phyloP scores from a whole-genome alignment of 169 alveolate species.

The Pseudocohnilembus persalinus region DNA sequence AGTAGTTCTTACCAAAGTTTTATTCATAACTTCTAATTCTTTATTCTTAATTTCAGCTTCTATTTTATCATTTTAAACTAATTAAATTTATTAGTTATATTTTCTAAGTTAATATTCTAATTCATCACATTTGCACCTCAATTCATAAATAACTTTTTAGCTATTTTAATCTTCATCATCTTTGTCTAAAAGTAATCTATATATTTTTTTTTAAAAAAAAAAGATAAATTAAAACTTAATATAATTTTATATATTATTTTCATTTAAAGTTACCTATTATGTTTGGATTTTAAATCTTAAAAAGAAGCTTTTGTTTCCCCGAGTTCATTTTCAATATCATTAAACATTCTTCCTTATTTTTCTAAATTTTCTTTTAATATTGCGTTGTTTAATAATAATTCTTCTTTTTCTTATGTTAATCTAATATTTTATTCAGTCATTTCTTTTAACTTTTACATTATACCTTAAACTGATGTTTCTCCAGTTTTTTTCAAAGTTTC shows the following conservation, averaged over 20 bases:
- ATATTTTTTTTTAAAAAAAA: neutral
- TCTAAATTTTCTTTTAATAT: neutral
- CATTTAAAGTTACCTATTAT: conserved; percentile 13
- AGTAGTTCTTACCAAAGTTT: neutral
- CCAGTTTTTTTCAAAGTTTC: conserved; percentile 21
- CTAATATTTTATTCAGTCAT: conserved; percentile 2
- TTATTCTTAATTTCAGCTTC: neutral
- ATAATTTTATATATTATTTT: neutral
- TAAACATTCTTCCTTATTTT: neutral
- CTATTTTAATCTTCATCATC: neutral
- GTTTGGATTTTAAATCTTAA: neutral
- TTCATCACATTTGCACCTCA: conserved; percentile 8
- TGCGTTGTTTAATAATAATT: neutral
- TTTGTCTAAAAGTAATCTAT: neutral
- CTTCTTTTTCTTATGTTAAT: neutral
- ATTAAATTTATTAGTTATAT: neutral
- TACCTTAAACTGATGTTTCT: conserved; percentile 2
- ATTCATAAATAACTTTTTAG: neutral
- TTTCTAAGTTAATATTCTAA: conserved; percentile 19
- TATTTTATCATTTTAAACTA: neutral
- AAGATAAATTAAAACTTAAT: neutral
- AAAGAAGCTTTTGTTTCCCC: neutral
- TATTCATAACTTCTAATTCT: neutral
- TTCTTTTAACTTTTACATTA: conserved; percentile 14
- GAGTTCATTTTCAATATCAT: neutral